These are phyloP conservation scores for Sugiyamaella sp. DNA, from an alignment of 1,139 yeast genomes.

Conservation along the genomic window DNA sequence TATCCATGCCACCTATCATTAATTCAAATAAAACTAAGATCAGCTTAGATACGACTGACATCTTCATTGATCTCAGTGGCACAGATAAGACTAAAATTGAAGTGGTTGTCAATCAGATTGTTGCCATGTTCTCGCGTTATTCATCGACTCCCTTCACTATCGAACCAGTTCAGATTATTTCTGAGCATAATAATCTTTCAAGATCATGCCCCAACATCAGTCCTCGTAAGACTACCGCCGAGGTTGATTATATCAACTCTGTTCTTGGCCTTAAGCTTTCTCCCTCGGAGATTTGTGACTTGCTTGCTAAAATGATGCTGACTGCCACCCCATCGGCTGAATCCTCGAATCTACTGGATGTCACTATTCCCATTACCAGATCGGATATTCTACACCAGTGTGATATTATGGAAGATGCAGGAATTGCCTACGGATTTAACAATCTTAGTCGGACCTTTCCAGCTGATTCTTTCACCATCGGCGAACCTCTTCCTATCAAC, in stretches of 20 bases:
- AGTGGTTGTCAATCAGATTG: conserved; percentile 85
- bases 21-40: conserved; percentile 92
- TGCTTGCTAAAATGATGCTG: conserved; percentile 82
- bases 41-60: conserved; percentile 78
- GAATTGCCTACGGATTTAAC: conserved; percentile 94
- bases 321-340: conserved; percentile 57
- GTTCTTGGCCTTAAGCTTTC: conserved; percentile 80
- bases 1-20: conserved; percentile 96
- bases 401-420: conserved; percentile 99
- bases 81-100: conserved; percentile 93
- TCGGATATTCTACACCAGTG: conserved; percentile 96
- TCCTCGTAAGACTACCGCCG: conserved; percentile 73
- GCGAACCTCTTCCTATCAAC: conserved; percentile 87
- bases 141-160: conserved; percentile 69
- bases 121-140: conserved; percentile 94
- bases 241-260: conserved; percentile 84
- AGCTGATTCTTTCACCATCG: conserved; percentile 75
- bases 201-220: conserved; percentile 74
- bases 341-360: conserved; percentile 61
- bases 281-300: conserved; percentile 65
- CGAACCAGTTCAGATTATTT: conserved; percentile 85
- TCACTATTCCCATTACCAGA: conserved; percentile 87
- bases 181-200: conserved; percentile 79
- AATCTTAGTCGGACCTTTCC: conserved; percentile 84
- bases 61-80: conserved; percentile 93